Percentiles rank a stretch among this genome's conserved stretches.
These are phyloP conservation scores for Paramecium tetraurelia DNA, from an alignment of 73 alveolate genomes.

Conservation along the genomic window DNA sequence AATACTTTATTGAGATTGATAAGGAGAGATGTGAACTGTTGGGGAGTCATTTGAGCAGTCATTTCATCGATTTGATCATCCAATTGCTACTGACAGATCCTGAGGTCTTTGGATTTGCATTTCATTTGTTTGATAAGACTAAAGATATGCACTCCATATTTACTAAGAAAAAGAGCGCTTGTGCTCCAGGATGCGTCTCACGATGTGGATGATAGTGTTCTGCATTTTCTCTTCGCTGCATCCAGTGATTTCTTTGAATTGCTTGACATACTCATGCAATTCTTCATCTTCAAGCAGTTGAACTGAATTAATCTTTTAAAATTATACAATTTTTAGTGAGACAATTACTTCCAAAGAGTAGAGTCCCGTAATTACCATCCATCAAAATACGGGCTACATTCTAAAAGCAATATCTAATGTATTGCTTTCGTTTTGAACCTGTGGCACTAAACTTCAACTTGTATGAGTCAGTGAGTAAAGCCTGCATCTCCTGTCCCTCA, in stretches of 20 bases:
- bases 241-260: constrained; percentile 50
- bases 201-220: neutral
- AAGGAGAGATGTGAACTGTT: neutral
- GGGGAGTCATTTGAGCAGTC: constrained; percentile 1
- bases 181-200: constrained; percentile 39
- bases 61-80: constrained; percentile 21
- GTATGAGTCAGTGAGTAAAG: neutral
- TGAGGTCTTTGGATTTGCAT: neutral
- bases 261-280: constrained; percentile 51
- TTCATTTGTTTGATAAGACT: neutral
- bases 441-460: constrained; percentile 48
- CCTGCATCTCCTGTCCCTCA: constrained; percentile 26
- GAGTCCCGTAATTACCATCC: constrained; percentile 52
- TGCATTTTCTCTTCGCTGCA: constrained; percentile 35
- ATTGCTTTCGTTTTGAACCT: constrained; percentile 17
- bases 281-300: constrained; percentile 56
- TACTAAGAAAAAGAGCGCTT: constrained; percentile 44
- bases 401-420: constrained; percentile 26
- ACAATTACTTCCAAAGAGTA: constrained; percentile 38
- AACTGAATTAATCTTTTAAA: neutral
- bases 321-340: constrained; percentile 23
- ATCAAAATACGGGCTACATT: constrained; percentile 26
- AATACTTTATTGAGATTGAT: constrained; percentile 12
- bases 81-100: neutral
- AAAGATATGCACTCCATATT: neutral